These are phyloP conservation scores for Fraxinus platypoda DNA, from an alignment of 305 asterid genomes.

Conservation along the genomic window DNA sequence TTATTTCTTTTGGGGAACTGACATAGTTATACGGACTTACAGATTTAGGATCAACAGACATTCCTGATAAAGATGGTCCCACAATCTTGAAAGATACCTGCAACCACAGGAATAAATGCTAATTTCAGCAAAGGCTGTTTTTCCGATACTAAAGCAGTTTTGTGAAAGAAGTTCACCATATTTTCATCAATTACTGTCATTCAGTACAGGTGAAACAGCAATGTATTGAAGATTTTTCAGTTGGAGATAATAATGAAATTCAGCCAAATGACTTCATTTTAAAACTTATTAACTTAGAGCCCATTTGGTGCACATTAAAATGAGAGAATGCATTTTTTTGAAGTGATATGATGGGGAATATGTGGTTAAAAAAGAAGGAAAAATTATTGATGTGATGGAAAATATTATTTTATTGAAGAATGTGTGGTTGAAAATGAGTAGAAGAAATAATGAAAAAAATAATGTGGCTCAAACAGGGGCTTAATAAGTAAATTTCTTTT, in stretches of 20 bases:
- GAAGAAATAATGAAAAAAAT: too few species aligned
- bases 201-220: not conserved
- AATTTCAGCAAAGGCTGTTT: constrained; percentile 18
- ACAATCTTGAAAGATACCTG: constrained; percentile 94
- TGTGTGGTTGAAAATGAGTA: too few species aligned
- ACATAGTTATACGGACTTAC: constrained; percentile 45
- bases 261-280: not conserved
- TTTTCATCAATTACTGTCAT: not conserved
- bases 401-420: too few species aligned
- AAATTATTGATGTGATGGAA: too few species aligned
- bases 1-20: not conserved
- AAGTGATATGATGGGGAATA: too few species aligned
- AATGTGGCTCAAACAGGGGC: too few species aligned
- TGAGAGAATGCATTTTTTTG: too few species aligned
- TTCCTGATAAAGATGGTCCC: constrained; percentile 83
- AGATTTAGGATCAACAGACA: constrained; percentile 87
- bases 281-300: too few species aligned
- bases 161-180: constrained; percentile 6
- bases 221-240: constrained; percentile 6
- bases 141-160: constrained; percentile 16
- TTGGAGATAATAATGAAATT: not conserved
- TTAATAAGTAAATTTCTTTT: not conserved
- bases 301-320: too few species aligned
- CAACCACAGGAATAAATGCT: constrained; percentile 26
- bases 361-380: too few species aligned